Evolutionary conservation across 2,329 filamentous ascomycete genomes (phyloP).

Genomic region (Fusarium haematococcum): DNA sequence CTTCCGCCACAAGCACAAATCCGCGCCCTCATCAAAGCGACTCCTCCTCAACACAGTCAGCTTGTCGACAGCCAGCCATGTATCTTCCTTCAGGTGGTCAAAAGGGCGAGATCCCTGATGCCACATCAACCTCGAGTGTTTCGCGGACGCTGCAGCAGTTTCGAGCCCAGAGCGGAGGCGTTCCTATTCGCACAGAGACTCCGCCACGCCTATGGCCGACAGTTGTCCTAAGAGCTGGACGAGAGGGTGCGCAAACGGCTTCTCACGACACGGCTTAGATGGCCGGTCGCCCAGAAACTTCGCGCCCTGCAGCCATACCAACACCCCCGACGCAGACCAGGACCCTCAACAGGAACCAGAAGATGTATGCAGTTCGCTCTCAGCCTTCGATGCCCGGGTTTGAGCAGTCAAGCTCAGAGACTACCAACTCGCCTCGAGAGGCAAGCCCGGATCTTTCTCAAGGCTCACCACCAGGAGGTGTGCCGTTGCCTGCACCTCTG

Average conservation of each 20-base stretch:
- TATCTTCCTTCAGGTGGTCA: not conserved
- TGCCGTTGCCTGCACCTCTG: slow-evolving; percentile 33
- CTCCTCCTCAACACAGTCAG: not conserved
- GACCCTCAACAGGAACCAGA: not conserved
- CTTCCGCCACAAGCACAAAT: not conserved
- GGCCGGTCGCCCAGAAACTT: not conserved
- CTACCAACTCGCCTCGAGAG: slow-evolving; percentile 13
- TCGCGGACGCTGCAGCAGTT: slow-evolving; percentile 11
- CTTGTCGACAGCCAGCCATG: not conserved
- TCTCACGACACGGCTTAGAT: slow-evolving; percentile 7
- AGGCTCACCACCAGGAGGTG: not conserved
- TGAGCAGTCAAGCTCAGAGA: slow-evolving; percentile 3
- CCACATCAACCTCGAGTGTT: slow-evolving; percentile 6
- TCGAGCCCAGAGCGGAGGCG: not conserved
- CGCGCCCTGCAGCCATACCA: not conserved
- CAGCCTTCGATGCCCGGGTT: not conserved
- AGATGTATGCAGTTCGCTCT: not conserved
- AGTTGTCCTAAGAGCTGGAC: not conserved
- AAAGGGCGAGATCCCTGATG: not conserved
- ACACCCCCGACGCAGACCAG: not conserved
- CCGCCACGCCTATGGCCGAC: slow-evolving; percentile 8
- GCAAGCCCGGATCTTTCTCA: not conserved
- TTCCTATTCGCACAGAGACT: not conserved
- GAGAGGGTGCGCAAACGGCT: not conserved
- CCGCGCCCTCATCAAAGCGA: not conserved